phyloP scores from a whole-genome alignment of 768 basidiomycete species.

The Collybia sordida region DNA sequence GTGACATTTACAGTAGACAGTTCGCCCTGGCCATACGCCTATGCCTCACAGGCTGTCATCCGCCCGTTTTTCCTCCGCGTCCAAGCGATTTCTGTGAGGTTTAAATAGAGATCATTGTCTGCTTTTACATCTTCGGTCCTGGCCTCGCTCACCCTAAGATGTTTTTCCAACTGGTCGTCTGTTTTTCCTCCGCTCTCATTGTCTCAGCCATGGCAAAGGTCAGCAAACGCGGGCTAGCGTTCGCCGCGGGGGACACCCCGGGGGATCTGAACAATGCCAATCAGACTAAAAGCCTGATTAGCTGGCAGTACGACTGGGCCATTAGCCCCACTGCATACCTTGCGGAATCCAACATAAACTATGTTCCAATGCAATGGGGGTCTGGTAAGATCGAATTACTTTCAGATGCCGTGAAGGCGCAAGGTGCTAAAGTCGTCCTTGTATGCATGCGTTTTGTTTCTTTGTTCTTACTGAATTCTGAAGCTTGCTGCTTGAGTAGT shows the following conservation, averaged over 20 bases:
- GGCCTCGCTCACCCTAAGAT: constrained; percentile 16
- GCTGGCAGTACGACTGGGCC: constrained; percentile 59
- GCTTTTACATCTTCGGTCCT: constrained; percentile 1
- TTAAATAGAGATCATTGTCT: constrained; percentile 12
- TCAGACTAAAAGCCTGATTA: constrained; percentile 39
- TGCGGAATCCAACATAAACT: constrained; percentile 41
- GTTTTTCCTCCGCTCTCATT: constrained; percentile 28
- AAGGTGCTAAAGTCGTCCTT: constrained; percentile 49
- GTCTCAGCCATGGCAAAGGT: constrained; percentile 29
- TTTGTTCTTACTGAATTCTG: constrained; percentile 34
- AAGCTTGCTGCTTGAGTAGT: constrained; percentile 33
- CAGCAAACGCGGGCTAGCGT: constrained; percentile 47
- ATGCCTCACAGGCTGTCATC: constrained; percentile 31
- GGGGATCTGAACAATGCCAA: constrained; percentile 46
- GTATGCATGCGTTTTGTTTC: constrained; percentile 26
- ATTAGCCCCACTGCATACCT: constrained; percentile 41
- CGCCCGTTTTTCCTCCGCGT: constrained; percentile 19
- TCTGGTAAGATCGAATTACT: constrained; percentile 37
- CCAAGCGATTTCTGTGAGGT: constrained; percentile 2
- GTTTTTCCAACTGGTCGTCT: constrained; percentile 18
- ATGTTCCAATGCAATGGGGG: constrained; percentile 57
- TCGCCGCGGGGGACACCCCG: constrained; percentile 35
- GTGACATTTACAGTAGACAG: constrained; percentile 27
- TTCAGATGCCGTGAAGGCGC: constrained; percentile 33
- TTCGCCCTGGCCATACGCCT: constrained; percentile 32